Evolutionary conservation across 2,329 filamentous ascomycete genomes (phyloP), one percentile per base, ranked within the genome.

Genomic region (Metarhizium brunneum): DNA sequence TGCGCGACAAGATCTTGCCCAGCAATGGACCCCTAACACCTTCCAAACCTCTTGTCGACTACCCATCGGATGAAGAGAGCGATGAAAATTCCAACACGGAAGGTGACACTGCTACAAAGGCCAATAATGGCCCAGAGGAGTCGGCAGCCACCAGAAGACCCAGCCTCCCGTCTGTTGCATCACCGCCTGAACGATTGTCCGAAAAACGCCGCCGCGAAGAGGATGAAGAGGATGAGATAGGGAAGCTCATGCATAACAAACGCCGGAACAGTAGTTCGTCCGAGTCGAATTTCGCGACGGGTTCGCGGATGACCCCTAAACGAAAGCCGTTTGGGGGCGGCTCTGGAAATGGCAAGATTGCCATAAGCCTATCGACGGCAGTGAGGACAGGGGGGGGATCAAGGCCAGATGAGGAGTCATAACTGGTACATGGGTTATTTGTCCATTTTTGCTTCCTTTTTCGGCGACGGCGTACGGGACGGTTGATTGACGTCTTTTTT

Each of bases 141-240:
- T 66, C 66, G 51, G 67, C 63, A n/a, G 66, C 68, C 32, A 61
- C 71, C 14, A 65, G 59, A n/a, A 58, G 56, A 20, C 56, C 59
- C 1, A 59, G 50, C 29, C 32, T 55, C 36, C n/a, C 56, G 16
- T 25, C 60, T 38, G 51, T 66, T 6, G 63, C 72, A 29, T 83
- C 86, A 0, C 86, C 87, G 3, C 87, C 86, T 0, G 90, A 96
- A 69, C 82, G 90, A 54, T 72, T 95, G 18, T 87, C 90, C 0
- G 90, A 95, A 69, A 97, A 97, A 71, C 86, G 92, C 50, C 83
- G 92, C 50, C 83, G 94, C 63, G 92, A 96, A 67, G 92, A 96
- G 56, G 90, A 95, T 59, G 71, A 74, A n/a, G 92, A 96, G 49
- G 92, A 96, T 61, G 90, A 92, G 65, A 74, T 97, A n/a, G 85